Evolutionary conservation across 495 filamentous ascomycete species (phyloP), one percentile per base, ranked within the genome.

Genomic region (Lasiosphaeriaceae sp.): DNA sequence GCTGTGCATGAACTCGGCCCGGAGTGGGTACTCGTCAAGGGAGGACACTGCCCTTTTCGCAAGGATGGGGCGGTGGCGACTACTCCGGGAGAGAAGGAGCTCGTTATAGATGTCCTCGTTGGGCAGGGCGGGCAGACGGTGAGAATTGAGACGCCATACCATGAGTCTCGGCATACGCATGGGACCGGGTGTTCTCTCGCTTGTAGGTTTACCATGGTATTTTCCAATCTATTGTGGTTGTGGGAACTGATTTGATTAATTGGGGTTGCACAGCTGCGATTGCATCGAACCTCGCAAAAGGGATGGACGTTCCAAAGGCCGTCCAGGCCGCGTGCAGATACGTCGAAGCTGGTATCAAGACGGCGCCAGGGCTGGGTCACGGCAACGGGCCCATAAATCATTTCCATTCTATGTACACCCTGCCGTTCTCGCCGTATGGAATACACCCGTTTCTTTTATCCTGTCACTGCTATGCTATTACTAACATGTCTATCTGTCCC

Each of bases 151-250:
- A 87, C 79, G 9, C 77, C 77, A 2, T 96, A 86, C 65, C 71
- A 87, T 21, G 67, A 79, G 2, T 87, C 86, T 5, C 87, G 78
- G 57, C 92, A 94, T 59, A 98, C 94, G 2, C 94, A 98, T 71
- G 94, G 94, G 2, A 98, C 94, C 7, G 94, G 94, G 19, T 98
- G 94, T 65, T 94, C 91, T 14, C 82, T 98, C 52, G 94, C 94
- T 51, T 96, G 87, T 86, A 67, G 73, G 83, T 71, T 35, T n/a
- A 26, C 29, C 19, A 12, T 41, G 21, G 2, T 31, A n/a, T 24
- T 31, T 31, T 31, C 26, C 9, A 9, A 31, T 31, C 26, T 31
- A 4, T 31, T 21, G 20, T 1, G 9, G 17, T 2, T 5, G n/a
- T 20, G 23, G 1, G 24, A 47, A 8, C 17, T 23, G 46, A 47